phyloP scores from a whole-genome alignment of 208 protist genomes.

The Leishmania tropica region DNA sequence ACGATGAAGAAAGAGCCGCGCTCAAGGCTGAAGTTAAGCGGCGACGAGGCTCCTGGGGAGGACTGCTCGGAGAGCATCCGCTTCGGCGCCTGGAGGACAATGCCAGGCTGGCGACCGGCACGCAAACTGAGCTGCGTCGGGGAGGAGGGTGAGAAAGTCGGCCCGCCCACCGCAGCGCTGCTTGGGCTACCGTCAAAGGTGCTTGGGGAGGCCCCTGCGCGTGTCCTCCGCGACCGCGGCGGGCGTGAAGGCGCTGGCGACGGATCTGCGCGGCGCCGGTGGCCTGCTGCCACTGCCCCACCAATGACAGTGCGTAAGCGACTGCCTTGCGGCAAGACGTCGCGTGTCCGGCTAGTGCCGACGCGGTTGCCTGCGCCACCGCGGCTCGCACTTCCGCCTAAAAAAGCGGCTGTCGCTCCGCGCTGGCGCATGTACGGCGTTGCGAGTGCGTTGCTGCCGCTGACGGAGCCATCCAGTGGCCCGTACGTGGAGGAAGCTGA shows the following conservation, averaged over 20 bases:
- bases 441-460: neutral
- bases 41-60: slow-evolving; percentile 26
- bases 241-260: slow-evolving; percentile 35
- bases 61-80: slow-evolving; percentile 15
- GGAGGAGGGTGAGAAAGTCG: slow-evolving; percentile 22
- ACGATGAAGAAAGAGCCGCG: slow-evolving; percentile 4
- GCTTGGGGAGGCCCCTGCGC: slow-evolving; percentile 3
- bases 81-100: neutral
- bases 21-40: slow-evolving; percentile 28
- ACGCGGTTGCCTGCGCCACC: neutral
- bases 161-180: neutral
- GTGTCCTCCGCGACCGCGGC: slow-evolving; percentile 25
- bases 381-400: slow-evolving; percentile 2
- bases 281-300: neutral
- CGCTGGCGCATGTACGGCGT: slow-evolving; percentile 2
- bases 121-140: slow-evolving; percentile 9
- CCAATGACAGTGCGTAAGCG: neutral
- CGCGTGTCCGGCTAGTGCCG: slow-evolving; percentile 19
- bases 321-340: slow-evolving; percentile 11
- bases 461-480: slow-evolving; percentile 4
- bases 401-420: neutral
- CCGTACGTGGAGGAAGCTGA: neutral
- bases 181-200: neutral
- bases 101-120: neutral
- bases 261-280: slow-evolving; percentile 28